Conservation (phyloP, 2,329 filamentous ascomycete genomes). For the Knufia fluminis region DNA sequence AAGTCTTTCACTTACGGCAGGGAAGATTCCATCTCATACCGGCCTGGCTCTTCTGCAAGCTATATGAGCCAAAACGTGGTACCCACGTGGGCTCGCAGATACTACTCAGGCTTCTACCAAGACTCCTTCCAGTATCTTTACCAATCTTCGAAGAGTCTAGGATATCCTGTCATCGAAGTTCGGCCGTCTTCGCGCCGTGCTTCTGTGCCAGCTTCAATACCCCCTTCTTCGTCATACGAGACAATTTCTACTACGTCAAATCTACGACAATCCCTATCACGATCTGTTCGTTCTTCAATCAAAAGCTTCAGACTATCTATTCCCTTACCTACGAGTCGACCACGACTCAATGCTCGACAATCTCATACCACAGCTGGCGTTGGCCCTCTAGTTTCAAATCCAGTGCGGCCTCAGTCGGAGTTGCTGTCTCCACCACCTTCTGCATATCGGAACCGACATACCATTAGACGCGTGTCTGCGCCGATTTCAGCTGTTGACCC, state of each 20-base stretch:
- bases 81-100: conserved; percentile 50
- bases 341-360: conserved; percentile 18
- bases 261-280: conserved; percentile 9
- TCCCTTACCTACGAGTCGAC: conserved; percentile 10
- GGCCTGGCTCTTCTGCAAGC: conserved; percentile 35
- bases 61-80: conserved; percentile 29
- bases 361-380: conserved; percentile 20
- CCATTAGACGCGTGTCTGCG: conserved; percentile 17
- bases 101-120: conserved; percentile 43
- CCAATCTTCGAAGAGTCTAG: conserved; percentile 16
- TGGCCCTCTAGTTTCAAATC: conserved; percentile 22
- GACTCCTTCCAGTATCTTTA: conserved; percentile 20
- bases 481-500: conserved; percentile 33
- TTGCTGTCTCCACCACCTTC: conserved; percentile 1
- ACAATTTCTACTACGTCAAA: conserved; percentile 20
- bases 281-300: conserved; percentile 14
- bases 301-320: conserved; percentile 12
- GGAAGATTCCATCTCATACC: conserved; percentile 12
- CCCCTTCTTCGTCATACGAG: conserved; percentile 20
- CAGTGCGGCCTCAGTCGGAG: conserved; percentile 15
- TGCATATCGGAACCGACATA: conserved; percentile 3
- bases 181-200: conserved; percentile 11
- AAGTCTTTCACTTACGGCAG: conserved; percentile 24
- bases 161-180: conserved; percentile 9
- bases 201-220: conserved; percentile 4